Percentiles rank a stretch among this genome's conserved stretches.
Conservation (phyloP, 768 basidiomycete species). For the Russula sp. region DNA sequence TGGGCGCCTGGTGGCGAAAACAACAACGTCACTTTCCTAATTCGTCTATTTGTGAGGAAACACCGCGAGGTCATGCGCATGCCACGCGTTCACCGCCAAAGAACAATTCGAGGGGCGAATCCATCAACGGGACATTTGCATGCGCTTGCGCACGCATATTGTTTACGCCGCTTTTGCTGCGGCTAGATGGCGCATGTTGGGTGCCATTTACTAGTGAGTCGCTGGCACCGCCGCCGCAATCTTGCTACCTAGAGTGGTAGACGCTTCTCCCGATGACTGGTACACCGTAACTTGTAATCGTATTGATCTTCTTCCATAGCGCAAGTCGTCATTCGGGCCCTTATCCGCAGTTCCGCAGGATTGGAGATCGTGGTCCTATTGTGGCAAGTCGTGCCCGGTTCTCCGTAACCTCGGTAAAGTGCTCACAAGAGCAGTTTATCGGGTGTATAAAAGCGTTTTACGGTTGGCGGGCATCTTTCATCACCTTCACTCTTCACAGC, state of each 20-base stretch:
- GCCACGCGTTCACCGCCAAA: constrained; percentile 7
- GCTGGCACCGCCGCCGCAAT: constrained; percentile 8
- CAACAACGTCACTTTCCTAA: not conserved
- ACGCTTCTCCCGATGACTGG: not conserved
- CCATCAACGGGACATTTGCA: not conserved
- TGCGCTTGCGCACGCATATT: not conserved
- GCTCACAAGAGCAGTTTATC: not conserved
- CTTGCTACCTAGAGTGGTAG: constrained; percentile 1
- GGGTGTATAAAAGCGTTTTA: constrained; percentile 11
- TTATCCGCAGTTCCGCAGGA: constrained; percentile 5
- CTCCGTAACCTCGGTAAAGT: not conserved
- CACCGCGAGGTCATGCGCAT: not conserved
- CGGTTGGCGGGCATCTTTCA: not conserved
- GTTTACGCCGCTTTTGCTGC: constrained; percentile 5
- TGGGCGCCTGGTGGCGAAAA: not conserved
- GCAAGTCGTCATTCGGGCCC: not conserved
- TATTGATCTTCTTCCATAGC: constrained; percentile 3
- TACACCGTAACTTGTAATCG: not conserved
- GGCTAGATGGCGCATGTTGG: not conserved
- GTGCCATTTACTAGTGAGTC: not conserved
- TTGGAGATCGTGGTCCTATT: not conserved
- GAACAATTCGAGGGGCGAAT: constrained; percentile 13
- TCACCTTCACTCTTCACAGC: not conserved
- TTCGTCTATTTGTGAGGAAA: not conserved
- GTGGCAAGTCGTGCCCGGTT: not conserved